Evolutionary conservation across 352 stramenopile species (phyloP), one percentile per base, ranked within the genome.

Genomic region (Pythium rhizo-oryzae): DNA sequence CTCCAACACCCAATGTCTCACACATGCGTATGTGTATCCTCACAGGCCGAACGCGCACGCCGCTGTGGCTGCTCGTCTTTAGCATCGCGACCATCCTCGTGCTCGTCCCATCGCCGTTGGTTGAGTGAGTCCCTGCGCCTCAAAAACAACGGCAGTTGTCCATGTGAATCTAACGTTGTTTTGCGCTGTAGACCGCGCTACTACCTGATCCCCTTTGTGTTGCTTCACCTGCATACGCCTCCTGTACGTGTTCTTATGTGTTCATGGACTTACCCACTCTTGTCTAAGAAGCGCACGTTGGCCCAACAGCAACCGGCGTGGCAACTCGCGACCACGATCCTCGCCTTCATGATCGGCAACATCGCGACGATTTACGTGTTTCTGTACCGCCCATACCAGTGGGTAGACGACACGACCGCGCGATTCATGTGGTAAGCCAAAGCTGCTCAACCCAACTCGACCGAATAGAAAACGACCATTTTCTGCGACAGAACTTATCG

Each of bases 391-490:
- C 83, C 89, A 1, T 97, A 92, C 62, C 60, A 30, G 24, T 97
- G 89, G 89, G 83, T 84, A 9, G 88, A 97, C 63, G 89, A 85
- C 44, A 83, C 82, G 1, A 86, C 72, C 37, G 89, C 82, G 18
- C 81, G 88, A 28, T 97, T 97, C 72, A 96, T 97, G 87, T 97
- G 89, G 89, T 97, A 56, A 52, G 28, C 28, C 28, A 52, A 43
- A n/a, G 8, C 19, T 7, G 7, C 7, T 28, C 19, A 19, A 13
- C 19, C 12, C 19, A 25, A 25, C 19, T 7, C n/a, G 7, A 16
- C 7, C 19, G n/a, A 51, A 51, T 30, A 51, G 19, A 51, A 25
- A 24, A 51, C 24, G 12, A 25, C 43, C 1, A 21, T 1, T 50
- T 50, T 43, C 11, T 43, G 37, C 13, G 5, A 47, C 9, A 47